phyloP scores from a whole-genome alignment of 2,329 filamentous ascomycete species.

The Phymatotrichopsis omnivora region DNA sequence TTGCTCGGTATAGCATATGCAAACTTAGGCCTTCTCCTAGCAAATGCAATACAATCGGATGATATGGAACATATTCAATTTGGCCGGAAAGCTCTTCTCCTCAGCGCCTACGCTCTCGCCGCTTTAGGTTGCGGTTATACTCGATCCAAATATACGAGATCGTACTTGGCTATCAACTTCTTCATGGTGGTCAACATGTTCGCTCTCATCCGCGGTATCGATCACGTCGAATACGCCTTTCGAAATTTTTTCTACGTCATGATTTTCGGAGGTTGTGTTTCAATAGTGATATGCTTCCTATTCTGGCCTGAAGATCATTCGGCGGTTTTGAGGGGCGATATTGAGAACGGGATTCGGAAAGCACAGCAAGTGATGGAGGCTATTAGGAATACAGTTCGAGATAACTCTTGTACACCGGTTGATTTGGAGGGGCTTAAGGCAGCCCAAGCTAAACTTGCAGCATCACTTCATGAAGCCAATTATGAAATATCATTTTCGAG shows the following conservation, averaged over 20 bases:
- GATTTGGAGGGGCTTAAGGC: slow-evolving; percentile 16
- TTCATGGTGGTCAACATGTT: slow-evolving; percentile 29
- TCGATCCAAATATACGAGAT: slow-evolving; percentile 24
- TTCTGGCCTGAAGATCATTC: slow-evolving; percentile 28
- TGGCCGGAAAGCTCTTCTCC: slow-evolving; percentile 21
- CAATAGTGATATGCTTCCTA: slow-evolving; percentile 20
- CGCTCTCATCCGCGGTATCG: slow-evolving; percentile 25
- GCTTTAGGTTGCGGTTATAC: slow-evolving; percentile 24
- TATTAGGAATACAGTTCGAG: slow-evolving; percentile 7
- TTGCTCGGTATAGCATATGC: slow-evolving; percentile 23
- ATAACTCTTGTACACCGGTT: slow-evolving; percentile 15
- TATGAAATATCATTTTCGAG: slow-evolving; percentile 27
- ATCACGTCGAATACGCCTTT: slow-evolving; percentile 17
- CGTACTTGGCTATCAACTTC: slow-evolving; percentile 23
- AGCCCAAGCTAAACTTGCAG: slow-evolving; percentile 18
- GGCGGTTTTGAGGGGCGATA: slow-evolving; percentile 14
- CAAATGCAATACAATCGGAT: slow-evolving; percentile 15
- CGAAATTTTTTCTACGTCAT: slow-evolving; percentile 25
- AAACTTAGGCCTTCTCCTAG: slow-evolving; percentile 24
- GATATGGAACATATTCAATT: slow-evolving; percentile 5
- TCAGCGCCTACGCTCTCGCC: slow-evolving; percentile 13
- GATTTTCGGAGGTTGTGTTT: slow-evolving; percentile 22
- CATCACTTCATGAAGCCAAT: slow-evolving; percentile 22
- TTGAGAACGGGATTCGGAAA: slow-evolving; percentile 15
- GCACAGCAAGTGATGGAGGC: slow-evolving; percentile 18